Percentiles rank a stretch among this genome's conserved stretches.
Conservation (phyloP, 192 early-diverging fungal genomes). For the Mortierella antarctica region DNA sequence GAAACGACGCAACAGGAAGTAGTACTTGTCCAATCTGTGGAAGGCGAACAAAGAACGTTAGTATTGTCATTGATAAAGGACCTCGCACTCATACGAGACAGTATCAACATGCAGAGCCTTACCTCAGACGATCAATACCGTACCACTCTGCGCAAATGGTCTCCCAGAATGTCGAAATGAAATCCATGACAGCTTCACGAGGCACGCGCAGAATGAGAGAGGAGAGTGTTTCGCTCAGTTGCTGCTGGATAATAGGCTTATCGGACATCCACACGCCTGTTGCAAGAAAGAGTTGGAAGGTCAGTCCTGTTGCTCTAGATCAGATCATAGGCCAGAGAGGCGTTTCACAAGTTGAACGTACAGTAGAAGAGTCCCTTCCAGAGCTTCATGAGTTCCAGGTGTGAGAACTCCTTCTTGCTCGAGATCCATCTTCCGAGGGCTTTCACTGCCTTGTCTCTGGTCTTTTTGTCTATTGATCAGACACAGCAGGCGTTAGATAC, state of each 20-base stretch:
- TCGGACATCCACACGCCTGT: constrained; percentile 97
- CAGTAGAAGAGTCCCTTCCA: constrained; percentile 97
- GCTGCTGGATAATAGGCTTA: constrained; percentile 91
- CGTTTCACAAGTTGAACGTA: constrained; percentile 45
- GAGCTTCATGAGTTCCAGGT: constrained; percentile 80
- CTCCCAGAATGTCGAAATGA: constrained; percentile 73
- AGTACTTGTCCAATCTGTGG: constrained; percentile 82
- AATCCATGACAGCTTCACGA: constrained; percentile 60
- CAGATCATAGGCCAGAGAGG: neutral
- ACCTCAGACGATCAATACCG: constrained; percentile 84
- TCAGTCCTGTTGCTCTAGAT: neutral
- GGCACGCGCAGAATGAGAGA: constrained; percentile 63
- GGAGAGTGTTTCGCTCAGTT: constrained; percentile 84
- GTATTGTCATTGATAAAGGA: neutral
- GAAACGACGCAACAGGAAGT: constrained; percentile 75
- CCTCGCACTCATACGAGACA: neutral
- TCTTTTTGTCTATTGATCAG: constrained; percentile 70
- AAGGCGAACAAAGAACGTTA: neutral
- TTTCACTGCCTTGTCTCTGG: constrained; percentile 77
- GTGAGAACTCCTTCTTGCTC: constrained; percentile 59
- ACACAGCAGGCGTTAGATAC: neutral
- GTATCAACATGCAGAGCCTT: neutral
- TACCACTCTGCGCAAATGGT: constrained; percentile 78
- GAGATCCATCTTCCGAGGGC: constrained; percentile 67
- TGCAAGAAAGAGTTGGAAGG: neutral